Percentiles rank a stretch among this genome's conserved stretches.
These are phyloP conservation scores for Amoeboaphelidium occidentale DNA, from an alignment of 371 early-diverging fungal genomes.

Conservation along the genomic window DNA sequence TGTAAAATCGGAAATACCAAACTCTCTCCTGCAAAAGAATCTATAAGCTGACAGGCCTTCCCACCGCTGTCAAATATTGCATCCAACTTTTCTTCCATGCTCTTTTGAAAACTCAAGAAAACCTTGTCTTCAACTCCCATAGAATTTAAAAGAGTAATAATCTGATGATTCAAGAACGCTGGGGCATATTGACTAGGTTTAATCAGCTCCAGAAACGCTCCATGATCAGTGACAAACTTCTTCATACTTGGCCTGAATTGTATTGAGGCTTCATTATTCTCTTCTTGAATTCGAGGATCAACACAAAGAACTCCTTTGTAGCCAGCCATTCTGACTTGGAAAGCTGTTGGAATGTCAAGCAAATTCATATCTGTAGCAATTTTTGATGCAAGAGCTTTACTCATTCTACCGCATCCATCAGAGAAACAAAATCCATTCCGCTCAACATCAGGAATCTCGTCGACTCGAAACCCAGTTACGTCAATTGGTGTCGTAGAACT, in stretches of 20 bases:
- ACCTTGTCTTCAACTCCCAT: slow-evolving; percentile 9
- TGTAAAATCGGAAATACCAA: slow-evolving; percentile 20
- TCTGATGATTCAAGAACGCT: slow-evolving; percentile 42
- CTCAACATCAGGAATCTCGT: slow-evolving; percentile 26
- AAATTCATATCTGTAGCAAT: slow-evolving; percentile 24
- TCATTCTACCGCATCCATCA: slow-evolving; percentile 62
- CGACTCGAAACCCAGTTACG: slow-evolving; percentile 2
- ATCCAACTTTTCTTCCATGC: slow-evolving; percentile 18
- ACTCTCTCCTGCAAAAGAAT: slow-evolving; percentile 16
- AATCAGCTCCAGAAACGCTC: slow-evolving; percentile 29
- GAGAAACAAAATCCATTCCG: slow-evolving; percentile 32
- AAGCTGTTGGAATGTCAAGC: slow-evolving; percentile 29
- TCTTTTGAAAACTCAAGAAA: slow-evolving; percentile 15
- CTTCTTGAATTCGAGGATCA: slow-evolving; percentile 1
- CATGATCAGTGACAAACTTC: slow-evolving; percentile 34
- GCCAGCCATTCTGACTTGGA: slow-evolving; percentile 56
- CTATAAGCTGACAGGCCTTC: slow-evolving; percentile 15
- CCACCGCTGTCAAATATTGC: slow-evolving; percentile 15
- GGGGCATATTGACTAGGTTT: slow-evolving; percentile 21
- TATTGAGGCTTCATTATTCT: slow-evolving; percentile 3
- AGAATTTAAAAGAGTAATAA: slow-evolving; percentile 32
- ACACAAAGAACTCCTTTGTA: slow-evolving; percentile 43
- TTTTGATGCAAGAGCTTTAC: slow-evolving; percentile 19
- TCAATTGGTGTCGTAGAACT: slow-evolving; percentile 28
- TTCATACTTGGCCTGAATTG: slow-evolving; percentile 35